Percentiles rank a stretch among this genome's conserved stretches.
Evolutionary conservation across 1,284 basidiomycete genomes (phyloP).

Genomic region (Flammula alnicola): DNA sequence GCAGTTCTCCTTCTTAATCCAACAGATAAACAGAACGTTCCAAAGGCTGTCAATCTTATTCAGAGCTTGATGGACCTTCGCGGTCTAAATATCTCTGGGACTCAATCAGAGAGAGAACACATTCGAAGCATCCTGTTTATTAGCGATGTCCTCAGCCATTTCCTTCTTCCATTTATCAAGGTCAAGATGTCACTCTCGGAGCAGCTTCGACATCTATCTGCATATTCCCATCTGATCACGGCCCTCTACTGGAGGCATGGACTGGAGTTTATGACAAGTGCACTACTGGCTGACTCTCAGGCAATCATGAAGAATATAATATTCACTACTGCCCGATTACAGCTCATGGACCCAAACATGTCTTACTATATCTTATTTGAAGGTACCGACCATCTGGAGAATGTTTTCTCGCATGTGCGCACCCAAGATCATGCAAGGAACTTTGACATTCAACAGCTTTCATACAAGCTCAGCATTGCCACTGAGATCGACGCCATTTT

Average conservation of each 20-base stretch:
- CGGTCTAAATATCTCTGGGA: too few species aligned
- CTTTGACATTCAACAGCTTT: constrained; percentile 35
- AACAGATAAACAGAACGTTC: constrained; percentile 34
- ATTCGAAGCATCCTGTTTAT: constrained; percentile 14
- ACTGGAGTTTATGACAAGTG: constrained; percentile 25
- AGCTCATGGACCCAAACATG: constrained; percentile 20
- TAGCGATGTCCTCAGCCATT: constrained; percentile 25
- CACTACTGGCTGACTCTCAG: constrained; percentile 34
- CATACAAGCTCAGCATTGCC: constrained; percentile 31
- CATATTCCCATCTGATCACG: constrained; percentile 31
- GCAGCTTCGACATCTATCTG: constrained; percentile 30
- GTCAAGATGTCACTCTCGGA: constrained; percentile 26
- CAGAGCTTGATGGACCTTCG: constrained; percentile 21
- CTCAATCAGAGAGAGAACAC: not conserved
- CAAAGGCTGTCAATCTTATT: constrained; percentile 31
- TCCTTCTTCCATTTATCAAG: constrained; percentile 32
- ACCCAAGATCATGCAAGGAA: constrained; percentile 38
- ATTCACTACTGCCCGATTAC: constrained; percentile 25
- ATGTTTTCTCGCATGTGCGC: constrained; percentile 30
- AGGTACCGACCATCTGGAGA: constrained; percentile 36
- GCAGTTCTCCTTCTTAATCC: constrained; percentile 29
- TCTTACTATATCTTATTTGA: constrained; percentile 30
- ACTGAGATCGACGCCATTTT: constrained; percentile 29
- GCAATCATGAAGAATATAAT: constrained; percentile 33
- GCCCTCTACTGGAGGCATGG: constrained; percentile 27